phyloP scores from a whole-genome alignment of 352 stramenopile genomes.

The Phytophthora brassicae region DNA sequence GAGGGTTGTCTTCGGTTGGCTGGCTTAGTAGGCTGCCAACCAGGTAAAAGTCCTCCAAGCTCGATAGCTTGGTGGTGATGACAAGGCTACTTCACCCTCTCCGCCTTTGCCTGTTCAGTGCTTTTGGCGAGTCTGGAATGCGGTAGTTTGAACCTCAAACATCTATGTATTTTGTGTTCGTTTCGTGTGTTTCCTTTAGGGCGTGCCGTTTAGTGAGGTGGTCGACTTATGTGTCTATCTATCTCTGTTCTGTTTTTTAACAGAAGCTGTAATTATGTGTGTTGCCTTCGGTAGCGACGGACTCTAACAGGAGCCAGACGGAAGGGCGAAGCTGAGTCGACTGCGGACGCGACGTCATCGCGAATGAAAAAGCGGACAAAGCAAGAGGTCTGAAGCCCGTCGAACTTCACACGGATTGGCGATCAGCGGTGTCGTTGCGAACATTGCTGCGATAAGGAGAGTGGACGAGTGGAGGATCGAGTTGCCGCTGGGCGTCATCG shows the following conservation, averaged over 20 bases:
- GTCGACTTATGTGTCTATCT: constrained; percentile 87
- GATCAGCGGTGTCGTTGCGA: constrained; percentile 12
- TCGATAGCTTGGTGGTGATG: constrained; percentile 15
- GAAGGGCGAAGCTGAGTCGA: constrained; percentile 68
- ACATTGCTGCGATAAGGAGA: constrained; percentile 11
- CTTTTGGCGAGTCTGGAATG: constrained; percentile 11
- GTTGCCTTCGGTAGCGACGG: constrained; percentile 80
- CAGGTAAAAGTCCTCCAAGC: constrained; percentile 3
- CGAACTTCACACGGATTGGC: constrained; percentile 18
- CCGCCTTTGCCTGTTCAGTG: constrained; percentile 26
- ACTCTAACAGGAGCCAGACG: constrained; percentile 62
- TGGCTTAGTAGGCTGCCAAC: neutral
- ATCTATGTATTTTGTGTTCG: constrained; percentile 37
- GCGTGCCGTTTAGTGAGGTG: constrained; percentile 54
- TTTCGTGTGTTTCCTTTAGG: constrained; percentile 40
- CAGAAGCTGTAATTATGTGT: constrained; percentile 92
- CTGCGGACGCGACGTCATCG: constrained; percentile 39
- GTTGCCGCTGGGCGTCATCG: constrained; percentile 37
- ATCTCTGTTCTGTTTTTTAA: constrained; percentile 88
- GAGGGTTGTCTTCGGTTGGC: constrained; percentile 7
- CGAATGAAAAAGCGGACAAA: constrained; percentile 79
- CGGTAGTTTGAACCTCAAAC: constrained; percentile 2
- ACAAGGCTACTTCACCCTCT: constrained; percentile 1
- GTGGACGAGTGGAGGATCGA: constrained; percentile 15
- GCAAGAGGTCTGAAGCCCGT: constrained; percentile 53